Evolutionary conservation across 257 asterid species (phyloP).

Genomic region (Mitragyna speciosa): DNA sequence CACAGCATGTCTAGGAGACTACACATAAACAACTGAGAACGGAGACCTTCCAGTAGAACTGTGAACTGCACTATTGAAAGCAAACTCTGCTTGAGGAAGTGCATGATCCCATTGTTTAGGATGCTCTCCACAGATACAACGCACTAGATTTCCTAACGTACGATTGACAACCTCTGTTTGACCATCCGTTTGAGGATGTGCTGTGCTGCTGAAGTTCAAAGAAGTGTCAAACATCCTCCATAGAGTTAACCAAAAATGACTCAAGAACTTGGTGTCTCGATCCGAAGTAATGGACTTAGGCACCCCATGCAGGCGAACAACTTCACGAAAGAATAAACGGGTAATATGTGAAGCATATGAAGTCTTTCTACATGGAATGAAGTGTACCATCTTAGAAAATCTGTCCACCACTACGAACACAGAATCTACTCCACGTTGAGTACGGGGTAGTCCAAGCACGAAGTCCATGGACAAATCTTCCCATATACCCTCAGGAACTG

Average conservation of each 20-base stretch:
- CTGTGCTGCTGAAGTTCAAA: too few species aligned
- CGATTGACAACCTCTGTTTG: too few species aligned
- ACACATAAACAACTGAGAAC: background rate
- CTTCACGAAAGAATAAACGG: too few species aligned
- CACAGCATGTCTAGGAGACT: background rate
- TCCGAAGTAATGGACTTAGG: too few species aligned
- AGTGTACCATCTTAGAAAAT: background rate
- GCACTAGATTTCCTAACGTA: background rate
- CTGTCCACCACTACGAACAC: background rate
- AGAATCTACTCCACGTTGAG: background rate
- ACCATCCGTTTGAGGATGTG: too few species aligned
- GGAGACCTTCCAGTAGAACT: background rate
- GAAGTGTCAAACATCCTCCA: too few species aligned
- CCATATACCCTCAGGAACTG: background rate
- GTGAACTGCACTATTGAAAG: background rate
- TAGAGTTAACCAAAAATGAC: too few species aligned
- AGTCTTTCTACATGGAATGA: background rate
- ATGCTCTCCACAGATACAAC: background rate
- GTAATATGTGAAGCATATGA: background rate
- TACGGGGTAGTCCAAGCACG: background rate
- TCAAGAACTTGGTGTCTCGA: too few species aligned
- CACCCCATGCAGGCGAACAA: too few species aligned
- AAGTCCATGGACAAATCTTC: background rate
- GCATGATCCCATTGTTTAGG: constrained; percentile 6
- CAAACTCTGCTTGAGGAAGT: constrained; percentile 13